Percentiles rank a stretch among this genome's conserved stretches.
phyloP scores from a whole-genome alignment of 1,284 basidiomycete species.

The Pseudozyma sp. region DNA sequence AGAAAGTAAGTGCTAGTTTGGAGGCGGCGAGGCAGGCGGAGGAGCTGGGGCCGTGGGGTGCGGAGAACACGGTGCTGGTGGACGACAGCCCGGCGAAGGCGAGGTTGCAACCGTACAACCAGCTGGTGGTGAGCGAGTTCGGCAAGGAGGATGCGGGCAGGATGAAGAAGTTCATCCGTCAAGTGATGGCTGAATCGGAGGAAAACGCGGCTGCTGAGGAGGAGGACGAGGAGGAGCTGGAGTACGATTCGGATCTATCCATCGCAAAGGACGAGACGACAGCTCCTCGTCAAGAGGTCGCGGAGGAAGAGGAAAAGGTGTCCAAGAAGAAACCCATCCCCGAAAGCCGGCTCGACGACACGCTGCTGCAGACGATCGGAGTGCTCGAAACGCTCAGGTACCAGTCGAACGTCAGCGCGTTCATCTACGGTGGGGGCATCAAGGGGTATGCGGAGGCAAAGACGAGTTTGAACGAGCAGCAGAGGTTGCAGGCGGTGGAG shows the following conservation, averaged over 20 bases:
- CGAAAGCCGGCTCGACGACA: slow-evolving; percentile 50
- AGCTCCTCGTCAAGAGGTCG: not conserved
- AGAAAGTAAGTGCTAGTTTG: slow-evolving; percentile 7
- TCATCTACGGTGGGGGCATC: slow-evolving; percentile 50
- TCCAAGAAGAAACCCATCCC: slow-evolving; percentile 23
- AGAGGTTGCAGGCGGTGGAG: not conserved
- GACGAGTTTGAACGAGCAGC: slow-evolving; percentile 10
- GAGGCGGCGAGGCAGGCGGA: slow-evolving; percentile 18
- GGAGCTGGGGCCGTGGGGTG: slow-evolving; percentile 70
- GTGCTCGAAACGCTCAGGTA: slow-evolving; percentile 58
- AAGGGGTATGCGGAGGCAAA: slow-evolving; percentile 27
- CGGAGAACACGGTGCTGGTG: slow-evolving; percentile 80
- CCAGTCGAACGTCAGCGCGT: slow-evolving; percentile 56
- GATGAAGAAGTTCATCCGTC: slow-evolving; percentile 29
- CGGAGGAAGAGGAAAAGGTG: not conserved
- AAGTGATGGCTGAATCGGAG: slow-evolving; percentile 5
- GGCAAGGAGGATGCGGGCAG: slow-evolving; percentile 26
- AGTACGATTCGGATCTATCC: slow-evolving; percentile 41
- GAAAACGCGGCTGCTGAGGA: slow-evolving; percentile 7
- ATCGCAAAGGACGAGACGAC: slow-evolving; percentile 4
- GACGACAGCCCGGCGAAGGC: slow-evolving; percentile 85
- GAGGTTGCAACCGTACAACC: slow-evolving; percentile 76
- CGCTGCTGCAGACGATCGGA: slow-evolving; percentile 62
- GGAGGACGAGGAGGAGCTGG: slow-evolving; percentile 13
- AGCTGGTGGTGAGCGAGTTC: slow-evolving; percentile 62